These are phyloP conservation scores for Xylariales sp. DNA, from an alignment of 2,329 filamentous ascomycete genomes.

Conservation along the genomic window DNA sequence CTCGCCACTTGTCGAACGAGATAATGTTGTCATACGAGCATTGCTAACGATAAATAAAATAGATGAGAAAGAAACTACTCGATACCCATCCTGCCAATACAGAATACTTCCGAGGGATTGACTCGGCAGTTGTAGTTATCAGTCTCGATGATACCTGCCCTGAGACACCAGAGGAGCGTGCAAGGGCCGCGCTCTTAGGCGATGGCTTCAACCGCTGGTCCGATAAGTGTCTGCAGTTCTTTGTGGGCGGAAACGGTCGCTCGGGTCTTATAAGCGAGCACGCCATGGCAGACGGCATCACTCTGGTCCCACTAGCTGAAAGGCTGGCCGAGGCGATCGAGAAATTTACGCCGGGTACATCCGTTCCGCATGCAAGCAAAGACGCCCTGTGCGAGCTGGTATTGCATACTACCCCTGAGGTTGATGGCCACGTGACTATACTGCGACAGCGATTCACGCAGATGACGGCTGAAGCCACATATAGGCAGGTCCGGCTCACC, in stretches of 20 bases:
- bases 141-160: constrained; percentile 8
- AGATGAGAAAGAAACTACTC: constrained; percentile 7
- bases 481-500: constrained; percentile 4
- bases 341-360: not conserved
- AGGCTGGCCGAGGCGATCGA: constrained; percentile 2
- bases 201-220: constrained; percentile 10
- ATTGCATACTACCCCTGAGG: constrained; percentile 1
- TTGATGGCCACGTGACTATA: not conserved
- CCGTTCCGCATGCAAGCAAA: not conserved
- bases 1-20: too few species aligned
- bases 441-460: not conserved
- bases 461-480: constrained; percentile 4
- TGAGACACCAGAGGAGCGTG: constrained; percentile 4
- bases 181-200: constrained; percentile 5
- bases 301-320: constrained; percentile 3
- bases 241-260: constrained; percentile 9
- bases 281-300: constrained; percentile 8
- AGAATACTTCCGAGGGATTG: constrained; percentile 9
- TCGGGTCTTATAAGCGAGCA: constrained; percentile 10
- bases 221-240: constrained; percentile 10
- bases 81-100: constrained; percentile 3
- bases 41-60: too few species aligned
- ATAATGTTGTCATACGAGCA: too few species aligned
- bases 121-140: constrained; percentile 8
- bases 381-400: constrained; percentile 3